phyloP scores from a whole-genome alignment of 768 basidiomycete species.

The Gloeostereum incarnatum region DNA sequence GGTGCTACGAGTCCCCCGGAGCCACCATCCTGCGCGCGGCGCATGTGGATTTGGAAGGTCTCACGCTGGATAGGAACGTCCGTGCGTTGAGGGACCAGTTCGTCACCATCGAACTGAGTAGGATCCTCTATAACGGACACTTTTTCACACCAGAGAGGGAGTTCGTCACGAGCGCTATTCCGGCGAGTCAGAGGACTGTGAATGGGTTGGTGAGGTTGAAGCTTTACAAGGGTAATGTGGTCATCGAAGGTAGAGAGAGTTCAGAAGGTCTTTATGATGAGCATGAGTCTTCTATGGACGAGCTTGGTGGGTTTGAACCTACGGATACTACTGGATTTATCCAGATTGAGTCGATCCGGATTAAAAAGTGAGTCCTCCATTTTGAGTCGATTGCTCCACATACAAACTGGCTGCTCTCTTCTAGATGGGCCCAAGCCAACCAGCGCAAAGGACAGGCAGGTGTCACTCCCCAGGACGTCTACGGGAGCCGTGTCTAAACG shows the following conservation, averaged over 20 bases:
- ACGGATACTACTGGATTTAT: slow-evolving; percentile 95
- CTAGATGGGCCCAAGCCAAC: slow-evolving; percentile 83
- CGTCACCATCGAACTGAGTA: slow-evolving; percentile 80
- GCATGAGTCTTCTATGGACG: slow-evolving; percentile 95
- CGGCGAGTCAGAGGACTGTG: slow-evolving; percentile 91
- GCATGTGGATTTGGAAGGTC: slow-evolving; percentile 93
- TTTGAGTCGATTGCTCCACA: slow-evolving; percentile 3
- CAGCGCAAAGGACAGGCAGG: slow-evolving; percentile 78
- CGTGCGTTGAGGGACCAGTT: slow-evolving; percentile 93
- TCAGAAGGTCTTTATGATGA: slow-evolving; percentile 95
- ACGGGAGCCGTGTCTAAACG: slow-evolving; percentile 48
- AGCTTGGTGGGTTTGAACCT: slow-evolving; percentile 96
- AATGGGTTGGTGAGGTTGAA: slow-evolving; percentile 89
- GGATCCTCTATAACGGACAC: slow-evolving; percentile 96
- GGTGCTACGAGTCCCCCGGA: slow-evolving; percentile 98
- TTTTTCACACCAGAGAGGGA: slow-evolving; percentile 99
- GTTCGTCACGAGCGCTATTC: slow-evolving; percentile 85
- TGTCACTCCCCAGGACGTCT: slow-evolving; percentile 70
- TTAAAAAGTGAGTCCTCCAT: slow-evolving; percentile 72
- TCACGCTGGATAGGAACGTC: slow-evolving; percentile 97
- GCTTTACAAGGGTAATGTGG: slow-evolving; percentile 93
- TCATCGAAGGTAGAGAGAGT: slow-evolving; percentile 87
- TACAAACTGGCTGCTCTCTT: slow-evolving; percentile 3
- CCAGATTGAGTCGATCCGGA: slow-evolving; percentile 93
- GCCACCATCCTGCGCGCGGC: slow-evolving; percentile 94